These are phyloP conservation scores for Boletus reticuloceps DNA, from an alignment of 768 basidiomycete species.

Conservation along the genomic window DNA sequence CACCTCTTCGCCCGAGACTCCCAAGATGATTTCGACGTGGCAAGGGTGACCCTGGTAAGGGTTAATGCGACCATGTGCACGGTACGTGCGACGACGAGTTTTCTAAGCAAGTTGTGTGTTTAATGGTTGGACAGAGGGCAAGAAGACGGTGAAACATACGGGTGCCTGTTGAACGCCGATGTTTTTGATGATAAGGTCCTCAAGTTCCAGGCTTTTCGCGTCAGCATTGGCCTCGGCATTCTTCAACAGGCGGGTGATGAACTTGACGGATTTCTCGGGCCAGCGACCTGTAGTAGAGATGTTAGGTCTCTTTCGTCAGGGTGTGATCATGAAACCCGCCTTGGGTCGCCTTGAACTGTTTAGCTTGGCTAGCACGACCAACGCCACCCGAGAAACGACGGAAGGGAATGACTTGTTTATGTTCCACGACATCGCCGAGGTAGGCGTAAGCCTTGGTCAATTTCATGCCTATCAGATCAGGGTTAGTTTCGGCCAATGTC, in stretches of 20 bases:
- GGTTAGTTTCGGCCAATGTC: background rate
- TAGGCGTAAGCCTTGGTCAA: slow-evolving; percentile 94
- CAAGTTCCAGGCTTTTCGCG: slow-evolving; percentile 91
- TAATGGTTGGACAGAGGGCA: background rate
- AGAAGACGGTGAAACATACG: slow-evolving; percentile 45
- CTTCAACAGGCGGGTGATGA: slow-evolving; percentile 92
- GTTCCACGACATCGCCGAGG: slow-evolving; percentile 90
- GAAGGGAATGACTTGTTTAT: slow-evolving; percentile 97
- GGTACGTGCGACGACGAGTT: slow-evolving; percentile 99
- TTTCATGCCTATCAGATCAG: slow-evolving; percentile 64
- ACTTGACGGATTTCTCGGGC: slow-evolving; percentile 98
- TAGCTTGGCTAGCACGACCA: slow-evolving; percentile 91
- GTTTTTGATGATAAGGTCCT: slow-evolving; percentile 92
- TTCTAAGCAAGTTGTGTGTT: slow-evolving; percentile 50
- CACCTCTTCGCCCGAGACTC: slow-evolving; percentile 75
- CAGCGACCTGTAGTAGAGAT: slow-evolving; percentile 75
- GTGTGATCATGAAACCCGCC: slow-evolving; percentile 50
- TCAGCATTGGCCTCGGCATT: slow-evolving; percentile 99
- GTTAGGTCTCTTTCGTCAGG: background rate
- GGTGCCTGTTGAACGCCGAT: slow-evolving; percentile 99
- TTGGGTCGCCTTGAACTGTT: slow-evolving; percentile 95
- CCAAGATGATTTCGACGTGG: slow-evolving; percentile 94
- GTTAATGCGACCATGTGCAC: slow-evolving; percentile 96
- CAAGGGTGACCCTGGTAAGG: slow-evolving; percentile 98
- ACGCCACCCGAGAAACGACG: slow-evolving; percentile 94